Base-by-base conservation (phyloP, 192 early-diverging fungal species). In the Funneliformis geosporum region DNA sequence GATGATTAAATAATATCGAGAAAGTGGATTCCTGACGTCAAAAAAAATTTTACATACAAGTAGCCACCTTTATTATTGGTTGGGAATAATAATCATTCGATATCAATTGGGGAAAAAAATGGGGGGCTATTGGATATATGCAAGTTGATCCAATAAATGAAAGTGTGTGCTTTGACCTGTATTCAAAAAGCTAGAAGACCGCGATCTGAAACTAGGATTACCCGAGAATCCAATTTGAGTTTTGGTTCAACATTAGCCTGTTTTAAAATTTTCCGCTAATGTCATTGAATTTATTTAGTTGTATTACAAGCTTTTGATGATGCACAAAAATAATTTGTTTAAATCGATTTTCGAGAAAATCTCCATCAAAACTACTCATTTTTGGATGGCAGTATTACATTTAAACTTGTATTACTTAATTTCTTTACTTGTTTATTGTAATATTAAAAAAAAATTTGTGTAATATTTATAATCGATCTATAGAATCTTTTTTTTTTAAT, bases 1-100 rank as follows among this genome's bases (percentile, higher is more conserved):
- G 47, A 50, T 50, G 47, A 67, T 67, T 50, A 50, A 50, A 4
- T 50, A 50, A 50, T 11, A 50, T 50, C 4, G 47, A 50, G 47
- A 50, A 50, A 50, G 47, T 38, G 65, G 33, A 10, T 67, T 33
- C 65, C 65, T 67, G 65, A 67, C 39, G 14, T 67, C 28, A 67
- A 67, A 67, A 67, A 67, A 67, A 67, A 16, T 67, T 67, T 67
- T 67, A 28, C 33, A 67, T 11, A 67, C 65, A 67, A 67, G 65
- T 39, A 39, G 27, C 65, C 33, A 38, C 65, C 38, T 67, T 67
- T 67, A 67, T 67, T 67, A 67, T 67, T 67, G 65, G 38, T 67
- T 40, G 65, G 65, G 2, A 67, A 67, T 67, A 67, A 67, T 16
- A 67, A 67, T 1, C 8, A 67, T 38, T 67, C 65, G 65, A 39